phyloP scores from a whole-genome alignment of 2,329 filamentous ascomycete genomes.

The Cordyceps fumosorosea region DNA sequence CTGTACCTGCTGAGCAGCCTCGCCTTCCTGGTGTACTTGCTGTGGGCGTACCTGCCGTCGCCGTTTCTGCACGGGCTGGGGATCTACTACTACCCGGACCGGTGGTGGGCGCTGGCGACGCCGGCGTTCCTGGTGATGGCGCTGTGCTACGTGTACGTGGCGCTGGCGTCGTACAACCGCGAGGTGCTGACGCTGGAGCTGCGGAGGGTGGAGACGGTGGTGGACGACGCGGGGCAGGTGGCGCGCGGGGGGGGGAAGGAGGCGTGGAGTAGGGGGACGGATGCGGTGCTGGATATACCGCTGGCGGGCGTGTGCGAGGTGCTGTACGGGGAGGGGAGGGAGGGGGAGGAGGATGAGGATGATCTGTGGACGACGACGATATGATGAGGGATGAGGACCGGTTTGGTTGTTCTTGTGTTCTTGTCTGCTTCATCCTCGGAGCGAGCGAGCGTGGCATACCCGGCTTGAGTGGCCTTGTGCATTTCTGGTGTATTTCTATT shows the following conservation, averaged over 20 bases:
- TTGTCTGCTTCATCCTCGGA: background rate
- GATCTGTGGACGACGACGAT: conserved; percentile 10
- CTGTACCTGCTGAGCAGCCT: conserved; percentile 85
- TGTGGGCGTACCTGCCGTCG: conserved; percentile 87
- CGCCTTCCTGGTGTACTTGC: conserved; percentile 64
- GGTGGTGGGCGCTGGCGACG: conserved; percentile 95
- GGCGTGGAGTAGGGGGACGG: conserved; percentile 87
- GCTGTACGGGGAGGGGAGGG: conserved; percentile 63
- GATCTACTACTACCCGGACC: conserved; percentile 93
- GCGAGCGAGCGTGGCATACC: background rate
- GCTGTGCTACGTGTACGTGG: conserved; percentile 88
- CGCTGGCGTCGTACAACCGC: conserved; percentile 84
- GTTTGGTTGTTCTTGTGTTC: background rate
- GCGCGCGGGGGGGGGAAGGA: conserved; percentile 72
- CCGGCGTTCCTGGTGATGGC: conserved; percentile 85
- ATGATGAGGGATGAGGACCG: background rate
- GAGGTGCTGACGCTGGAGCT: conserved; percentile 80
- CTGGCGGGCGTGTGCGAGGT: conserved; percentile 93
- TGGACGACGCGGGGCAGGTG: conserved; percentile 83
- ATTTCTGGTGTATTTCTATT: too few species aligned
- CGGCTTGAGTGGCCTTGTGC: too few species aligned
- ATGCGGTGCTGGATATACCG: conserved; percentile 95
- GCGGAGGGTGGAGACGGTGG: conserved; percentile 76
- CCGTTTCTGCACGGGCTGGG: conserved; percentile 88
- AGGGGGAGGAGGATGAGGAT: conserved; percentile 21